A percentile compares a stretch with the other conserved stretches of the same genome.
These are phyloP conservation scores for Dujonia santamariae DNA, from an alignment of 1,139 yeast genomes.

Conservation along the genomic window DNA sequence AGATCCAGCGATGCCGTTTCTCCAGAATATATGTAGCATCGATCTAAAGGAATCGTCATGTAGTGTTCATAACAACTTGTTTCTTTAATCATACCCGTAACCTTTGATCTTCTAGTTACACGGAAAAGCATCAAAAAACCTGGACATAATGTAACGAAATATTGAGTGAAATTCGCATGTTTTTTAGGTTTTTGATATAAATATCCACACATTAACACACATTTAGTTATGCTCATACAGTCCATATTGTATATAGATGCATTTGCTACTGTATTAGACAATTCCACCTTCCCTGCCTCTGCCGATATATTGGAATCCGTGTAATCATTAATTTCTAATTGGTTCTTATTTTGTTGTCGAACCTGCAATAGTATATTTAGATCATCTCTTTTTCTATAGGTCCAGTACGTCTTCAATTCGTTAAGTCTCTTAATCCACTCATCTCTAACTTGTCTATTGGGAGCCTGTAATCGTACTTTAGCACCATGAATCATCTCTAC, in stretches of 20 bases:
- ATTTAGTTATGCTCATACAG: conserved; percentile 54
- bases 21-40: conserved; percentile 78
- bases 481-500: conserved; percentile 49
- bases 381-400: conserved; percentile 40
- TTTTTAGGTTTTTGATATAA: conserved; percentile 67
- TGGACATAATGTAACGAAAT: conserved; percentile 64
- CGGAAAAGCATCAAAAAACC: conserved; percentile 59
- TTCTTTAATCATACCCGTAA: conserved; percentile 44
- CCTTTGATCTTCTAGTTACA: conserved; percentile 43
- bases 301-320: conserved; percentile 56
- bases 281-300: conserved; percentile 52
- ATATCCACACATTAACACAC: conserved; percentile 61
- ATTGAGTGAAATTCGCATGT: conserved; percentile 61
- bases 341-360: conserved; percentile 44
- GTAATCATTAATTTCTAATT: conserved; percentile 52
- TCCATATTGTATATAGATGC: conserved; percentile 53
- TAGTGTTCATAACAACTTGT: conserved; percentile 46
- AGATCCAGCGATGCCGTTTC: conserved; percentile 56
- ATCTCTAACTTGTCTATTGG: conserved; percentile 45
- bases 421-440: conserved; percentile 61
- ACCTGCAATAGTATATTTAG: conserved; percentile 30
- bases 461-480: conserved; percentile 56
- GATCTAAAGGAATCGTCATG: conserved; percentile 57
- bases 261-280: conserved; percentile 51
- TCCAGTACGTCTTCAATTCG: conserved; percentile 60